Evolutionary conservation across 169 alveolate species (phyloP), one percentile per base, ranked within the genome.

Genomic region (Plasmodium chabaudi): DNA sequence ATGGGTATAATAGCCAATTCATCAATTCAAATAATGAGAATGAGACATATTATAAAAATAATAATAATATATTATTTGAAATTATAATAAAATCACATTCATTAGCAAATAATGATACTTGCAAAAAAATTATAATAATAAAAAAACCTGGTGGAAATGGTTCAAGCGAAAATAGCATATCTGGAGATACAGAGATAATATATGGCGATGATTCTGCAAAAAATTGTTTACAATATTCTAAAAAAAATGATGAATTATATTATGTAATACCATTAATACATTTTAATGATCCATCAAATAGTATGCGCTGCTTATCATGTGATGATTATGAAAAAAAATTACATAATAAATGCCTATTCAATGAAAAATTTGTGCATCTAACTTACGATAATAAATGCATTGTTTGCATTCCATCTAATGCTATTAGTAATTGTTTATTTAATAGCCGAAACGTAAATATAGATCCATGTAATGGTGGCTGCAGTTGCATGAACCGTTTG

Each of bases 301-400:
- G 77, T 51, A 63, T 77, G 77, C 64, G 46, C 42, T 77, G 88
- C 51, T 39, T 64, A 47, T 55, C 88, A 9, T 64, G 88, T 51
- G 47, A 74, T 44, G 46, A 47, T 12, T 77, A 77, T 51, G 88
- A 77, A 21, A 63, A 77, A 63, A 13, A 56, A n/a, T 10, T 25
- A 64, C 12, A 39, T 77, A 23, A 64, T 9, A 63, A 77, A 19
- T 61, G 77, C 19, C 61, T 25, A 9, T 49, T 42, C 5, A 47
- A 56, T 67, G 73, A 64, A 23, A 63, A 77, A 7, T 63, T 63
- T 77, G 65, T 77, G 15, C 63, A 63, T 15, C 46, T 77, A 12
- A 77, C 25, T 23, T 77, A 77, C 53, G 75, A 56, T 3, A 53
- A 77, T 10, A 77, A 63, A 21, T 77, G 88, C n/a, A 21, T 77